Base-by-base conservation (phyloP, 1,139 yeast genomes). In the Sugiyamaella pinicola region DNA sequence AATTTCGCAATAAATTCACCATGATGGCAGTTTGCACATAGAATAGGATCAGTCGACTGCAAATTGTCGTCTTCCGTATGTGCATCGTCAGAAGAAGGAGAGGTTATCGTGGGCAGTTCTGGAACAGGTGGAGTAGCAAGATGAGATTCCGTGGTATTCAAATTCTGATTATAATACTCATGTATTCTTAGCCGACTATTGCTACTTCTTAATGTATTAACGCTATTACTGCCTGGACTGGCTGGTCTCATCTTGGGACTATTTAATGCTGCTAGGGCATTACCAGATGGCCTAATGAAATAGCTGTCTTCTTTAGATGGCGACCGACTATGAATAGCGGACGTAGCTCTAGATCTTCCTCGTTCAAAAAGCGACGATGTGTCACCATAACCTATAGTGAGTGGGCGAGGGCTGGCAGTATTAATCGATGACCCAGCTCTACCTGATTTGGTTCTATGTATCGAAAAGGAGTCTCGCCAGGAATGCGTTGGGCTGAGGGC, bases 401-500 rank as follows among this genome's bases (percentile, higher is more conserved):
- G 31, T 13, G 51, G 49, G 6, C 52, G 54, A 19, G 54, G 57
- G 26, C 28, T 46, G 31, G 46, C 56, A 10, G 55, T 28, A n/a
- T 46, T 44, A 29, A 19, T 62, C 52, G 18, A 50, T 48, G 60
- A 49, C 15, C 51, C 49, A 7, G 55, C 42, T 24, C 54, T 22
- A 3, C 48, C 42, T 1, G 63, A 59, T 26, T 58, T 15, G 3
- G 61, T 48, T 21, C 62, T 39, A 41, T 52, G 49, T 12, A 54
- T 19, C 12, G 59, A 58, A n/a, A 57, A 43, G 2, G 61, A 57
- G 7, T 59, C 61, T 19, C 59, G 37, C 61, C 63, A 58, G 19
- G 61, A 57, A 26, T 57, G 64, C 2, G 58, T 52, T 4, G 66
- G 64, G n/a, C 63, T 56, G 35, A 61, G 56, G 8, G 55, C 53